A percentile compares a stretch with the other conserved stretches of the same genome.
These are phyloP conservation scores for Pleurotus pulmonarius DNA, from an alignment of 768 basidiomycete species.

Conservation along the genomic window DNA sequence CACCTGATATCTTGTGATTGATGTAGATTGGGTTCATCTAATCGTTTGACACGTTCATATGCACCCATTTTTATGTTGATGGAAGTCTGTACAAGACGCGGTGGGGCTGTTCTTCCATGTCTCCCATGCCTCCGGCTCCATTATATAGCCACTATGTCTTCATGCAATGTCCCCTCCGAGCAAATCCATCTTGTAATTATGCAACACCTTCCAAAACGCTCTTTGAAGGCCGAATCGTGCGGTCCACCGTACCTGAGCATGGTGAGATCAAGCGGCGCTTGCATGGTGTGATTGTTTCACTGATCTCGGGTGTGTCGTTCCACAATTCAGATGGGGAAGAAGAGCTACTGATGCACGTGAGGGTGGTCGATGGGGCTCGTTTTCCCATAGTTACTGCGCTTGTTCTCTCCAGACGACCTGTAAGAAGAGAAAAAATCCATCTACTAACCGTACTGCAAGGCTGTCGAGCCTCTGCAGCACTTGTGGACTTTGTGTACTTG, in stretches of 20 bases:
- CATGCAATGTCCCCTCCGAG: neutral
- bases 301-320: neutral
- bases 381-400: conserved; percentile 6
- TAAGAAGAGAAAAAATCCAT: no score
- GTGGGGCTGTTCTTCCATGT: neutral
- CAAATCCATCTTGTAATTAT: neutral
- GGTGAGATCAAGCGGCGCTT: conserved; percentile 6
- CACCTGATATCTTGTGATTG: neutral
- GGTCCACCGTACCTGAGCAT: no score
- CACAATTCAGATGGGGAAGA: neutral
- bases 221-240: no score
- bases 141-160: neutral
- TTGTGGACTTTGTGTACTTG: no score
- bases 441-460: no score
- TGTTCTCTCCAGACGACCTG: neutral
- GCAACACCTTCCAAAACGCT: neutral
- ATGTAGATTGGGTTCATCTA: conserved; percentile 91
- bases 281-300: conserved; percentile 7
- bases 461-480: no score
- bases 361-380: conserved; percentile 1
- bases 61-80: neutral
- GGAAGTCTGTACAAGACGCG: neutral
- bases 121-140: neutral
- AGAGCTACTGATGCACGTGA: conserved; percentile 4
- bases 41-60: conserved; percentile 14